These are phyloP conservation scores for Umbelopsis sp. DNA, from an alignment of 371 early-diverging fungal species.

Conservation along the genomic window DNA sequence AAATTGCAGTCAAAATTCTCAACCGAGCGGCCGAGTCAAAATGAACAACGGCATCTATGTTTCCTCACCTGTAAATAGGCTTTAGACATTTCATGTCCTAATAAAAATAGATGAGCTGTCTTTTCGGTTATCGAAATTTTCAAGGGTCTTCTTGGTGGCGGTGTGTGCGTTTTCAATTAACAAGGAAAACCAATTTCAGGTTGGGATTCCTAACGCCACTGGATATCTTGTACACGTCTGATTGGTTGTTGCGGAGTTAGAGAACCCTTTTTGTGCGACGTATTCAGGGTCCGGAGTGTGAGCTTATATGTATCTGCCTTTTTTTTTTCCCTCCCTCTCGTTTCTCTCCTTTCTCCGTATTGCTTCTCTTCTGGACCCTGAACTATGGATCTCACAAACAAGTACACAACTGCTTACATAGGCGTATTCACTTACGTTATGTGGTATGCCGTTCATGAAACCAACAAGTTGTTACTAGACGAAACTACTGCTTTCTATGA, in stretches of 20 bases:
- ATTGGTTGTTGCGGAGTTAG: slow-evolving; percentile 7
- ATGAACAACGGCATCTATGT: not conserved
- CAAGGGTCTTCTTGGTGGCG: too few relatives aligned
- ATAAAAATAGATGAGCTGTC: too few relatives aligned
- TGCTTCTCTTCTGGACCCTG: not conserved
- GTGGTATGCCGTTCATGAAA: slow-evolving; percentile 4
- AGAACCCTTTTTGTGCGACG: slow-evolving; percentile 11
- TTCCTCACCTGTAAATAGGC: not conserved
- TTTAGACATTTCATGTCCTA: not conserved
- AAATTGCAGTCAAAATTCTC: slow-evolving; percentile 53
- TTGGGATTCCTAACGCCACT: not conserved
- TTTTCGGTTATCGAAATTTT: too few relatives aligned
- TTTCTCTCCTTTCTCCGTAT: not conserved
- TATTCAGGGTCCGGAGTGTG: slow-evolving; percentile 15
- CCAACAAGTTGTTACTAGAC: not conserved
- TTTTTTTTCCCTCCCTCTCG: not conserved
- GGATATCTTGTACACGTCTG: slow-evolving; percentile 6
- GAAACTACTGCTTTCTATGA: not conserved
- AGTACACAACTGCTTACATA: not conserved
- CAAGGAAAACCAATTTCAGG: too few relatives aligned
- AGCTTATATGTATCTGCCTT: not conserved
- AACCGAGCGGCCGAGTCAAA: not conserved
- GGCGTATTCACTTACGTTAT: slow-evolving; percentile 2
- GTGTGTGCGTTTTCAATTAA: too few relatives aligned
- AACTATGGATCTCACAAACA: slow-evolving; percentile 9